Conservation (phyloP, 148 eudicot genomes). For the Chenopodium suecicum region DNA sequence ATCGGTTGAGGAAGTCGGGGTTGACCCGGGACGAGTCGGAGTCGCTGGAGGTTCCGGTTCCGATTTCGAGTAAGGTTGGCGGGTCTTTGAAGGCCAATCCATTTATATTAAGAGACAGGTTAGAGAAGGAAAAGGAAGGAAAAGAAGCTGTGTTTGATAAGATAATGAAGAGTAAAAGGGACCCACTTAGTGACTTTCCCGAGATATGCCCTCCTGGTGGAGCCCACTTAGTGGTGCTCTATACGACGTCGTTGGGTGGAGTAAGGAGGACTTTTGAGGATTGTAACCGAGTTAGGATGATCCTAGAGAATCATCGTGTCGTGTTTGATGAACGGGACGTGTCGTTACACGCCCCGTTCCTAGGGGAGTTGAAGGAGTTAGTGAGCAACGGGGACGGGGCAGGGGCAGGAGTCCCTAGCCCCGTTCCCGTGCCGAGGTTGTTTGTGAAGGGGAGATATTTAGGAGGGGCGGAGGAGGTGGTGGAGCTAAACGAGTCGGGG, state of each 20-base stretch:
- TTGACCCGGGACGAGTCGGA: constrained; percentile 19
- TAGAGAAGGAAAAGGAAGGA: constrained; percentile 76
- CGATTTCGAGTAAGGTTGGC: constrained; percentile 23
- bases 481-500: constrained; percentile 75
- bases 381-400: constrained; percentile 28
- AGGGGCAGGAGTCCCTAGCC: constrained; percentile 41
- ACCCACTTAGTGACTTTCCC: constrained; percentile 63
- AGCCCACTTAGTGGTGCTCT: constrained; percentile 55
- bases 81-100: constrained; percentile 70
- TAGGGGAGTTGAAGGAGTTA: constrained; percentile 54
- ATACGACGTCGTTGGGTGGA: constrained; percentile 89
- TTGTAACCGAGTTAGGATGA: constrained; percentile 62
- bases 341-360: constrained; percentile 64
- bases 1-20: constrained; percentile 38
- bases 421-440: constrained; percentile 69
- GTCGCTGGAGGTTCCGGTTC: constrained; percentile 8
- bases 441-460: constrained; percentile 80
- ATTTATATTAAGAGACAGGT: constrained; percentile 57
- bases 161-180: constrained; percentile 42
- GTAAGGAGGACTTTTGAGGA: constrained; percentile 80
- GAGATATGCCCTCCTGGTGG: constrained; percentile 85
- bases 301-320: constrained; percentile 64
- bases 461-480: constrained; percentile 86
- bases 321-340: constrained; percentile 90
- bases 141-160: constrained; percentile 38